phyloP scores from a whole-genome alignment of 169 alveolate genomes.

The Babesia ovata region DNA sequence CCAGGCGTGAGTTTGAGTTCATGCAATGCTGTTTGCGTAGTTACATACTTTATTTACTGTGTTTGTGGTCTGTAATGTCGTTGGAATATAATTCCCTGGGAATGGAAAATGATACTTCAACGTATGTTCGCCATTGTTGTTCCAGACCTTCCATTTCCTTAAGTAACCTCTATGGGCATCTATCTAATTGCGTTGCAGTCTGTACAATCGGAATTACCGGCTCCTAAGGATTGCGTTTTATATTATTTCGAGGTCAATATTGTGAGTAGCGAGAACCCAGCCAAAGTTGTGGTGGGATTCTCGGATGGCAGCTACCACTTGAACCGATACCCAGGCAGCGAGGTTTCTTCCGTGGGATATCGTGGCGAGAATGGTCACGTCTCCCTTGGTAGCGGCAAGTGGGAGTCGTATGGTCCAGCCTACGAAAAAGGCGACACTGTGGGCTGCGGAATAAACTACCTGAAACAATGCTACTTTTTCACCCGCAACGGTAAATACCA shows the following conservation, averaged over 20 bases:
- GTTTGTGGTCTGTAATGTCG: too few species aligned
- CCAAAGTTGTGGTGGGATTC: conserved; percentile 80
- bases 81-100: too few species aligned
- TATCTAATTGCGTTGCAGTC: conserved; percentile 60
- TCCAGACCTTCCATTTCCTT: too few species aligned
- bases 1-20: conserved; percentile 68
- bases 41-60: too few species aligned
- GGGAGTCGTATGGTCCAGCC: conserved; percentile 73
- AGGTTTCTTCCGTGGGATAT: conserved; percentile 77
- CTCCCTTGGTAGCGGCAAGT: conserved; percentile 56
- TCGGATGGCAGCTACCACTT: conserved; percentile 67
- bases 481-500: conserved; percentile 78
- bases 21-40: not conserved
- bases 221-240: conserved; percentile 75
- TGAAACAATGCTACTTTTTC: conserved; percentile 74
- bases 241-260: conserved; percentile 79
- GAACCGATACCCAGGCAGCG: conserved; percentile 77
- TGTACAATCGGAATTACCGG: conserved; percentile 77
- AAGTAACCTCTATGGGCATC: too few species aligned
- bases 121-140: too few species aligned
- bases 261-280: conserved; percentile 57
- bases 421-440: conserved; percentile 77
- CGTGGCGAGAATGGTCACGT: conserved; percentile 77
- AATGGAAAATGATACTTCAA: too few species aligned
- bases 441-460: conserved; percentile 81